Evolutionary conservation across 108 stramenopile species (phyloP).

Genomic region (Nitzschia sp.): DNA sequence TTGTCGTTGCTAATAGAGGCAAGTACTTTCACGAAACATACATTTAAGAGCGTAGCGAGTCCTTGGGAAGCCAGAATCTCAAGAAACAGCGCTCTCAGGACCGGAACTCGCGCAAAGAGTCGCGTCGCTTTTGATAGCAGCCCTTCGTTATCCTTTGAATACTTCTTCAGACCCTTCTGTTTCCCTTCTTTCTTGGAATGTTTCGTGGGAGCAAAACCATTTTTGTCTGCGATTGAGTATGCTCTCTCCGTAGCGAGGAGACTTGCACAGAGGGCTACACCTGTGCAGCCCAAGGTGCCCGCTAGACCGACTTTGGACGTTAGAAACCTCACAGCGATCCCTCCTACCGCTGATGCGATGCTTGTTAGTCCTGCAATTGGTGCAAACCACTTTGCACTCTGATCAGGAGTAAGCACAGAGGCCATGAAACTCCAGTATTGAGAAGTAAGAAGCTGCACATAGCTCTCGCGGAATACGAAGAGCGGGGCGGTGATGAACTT

Average conservation of each 20-base stretch:
- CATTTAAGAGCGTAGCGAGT: constrained; percentile 76
- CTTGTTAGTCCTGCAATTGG: constrained; percentile 78
- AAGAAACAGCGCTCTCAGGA: constrained; percentile 69
- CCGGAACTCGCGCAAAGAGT: constrained; percentile 75
- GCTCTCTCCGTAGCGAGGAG: constrained; percentile 51
- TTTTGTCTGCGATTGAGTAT: constrained; percentile 60
- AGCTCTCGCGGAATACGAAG: constrained; percentile 80
- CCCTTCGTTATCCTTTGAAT: constrained; percentile 35
- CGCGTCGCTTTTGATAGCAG: constrained; percentile 43
- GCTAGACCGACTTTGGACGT: constrained; percentile 49
- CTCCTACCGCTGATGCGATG: constrained; percentile 65
- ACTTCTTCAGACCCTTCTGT: constrained; percentile 3
- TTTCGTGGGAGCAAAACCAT: constrained; percentile 65
- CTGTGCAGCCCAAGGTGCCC: constrained; percentile 61
- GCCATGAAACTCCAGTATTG: constrained; percentile 87
- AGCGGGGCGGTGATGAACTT: constrained; percentile 60
- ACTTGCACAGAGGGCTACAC: constrained; percentile 53
- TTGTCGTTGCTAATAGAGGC: constrained; percentile 64
- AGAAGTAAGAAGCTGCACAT: constrained; percentile 73
- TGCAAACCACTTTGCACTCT: constrained; percentile 76
- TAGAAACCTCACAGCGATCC: constrained; percentile 53
- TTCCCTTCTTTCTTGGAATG: constrained; percentile 25
- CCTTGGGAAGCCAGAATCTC: constrained; percentile 86
- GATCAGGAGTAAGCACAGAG: constrained; percentile 65
- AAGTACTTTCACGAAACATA: constrained; percentile 67